Percentiles rank a stretch among this genome's conserved stretches.
Evolutionary conservation across 2,329 filamentous ascomycete genomes (phyloP).

Genomic region (Tympanopsis confertula): DNA sequence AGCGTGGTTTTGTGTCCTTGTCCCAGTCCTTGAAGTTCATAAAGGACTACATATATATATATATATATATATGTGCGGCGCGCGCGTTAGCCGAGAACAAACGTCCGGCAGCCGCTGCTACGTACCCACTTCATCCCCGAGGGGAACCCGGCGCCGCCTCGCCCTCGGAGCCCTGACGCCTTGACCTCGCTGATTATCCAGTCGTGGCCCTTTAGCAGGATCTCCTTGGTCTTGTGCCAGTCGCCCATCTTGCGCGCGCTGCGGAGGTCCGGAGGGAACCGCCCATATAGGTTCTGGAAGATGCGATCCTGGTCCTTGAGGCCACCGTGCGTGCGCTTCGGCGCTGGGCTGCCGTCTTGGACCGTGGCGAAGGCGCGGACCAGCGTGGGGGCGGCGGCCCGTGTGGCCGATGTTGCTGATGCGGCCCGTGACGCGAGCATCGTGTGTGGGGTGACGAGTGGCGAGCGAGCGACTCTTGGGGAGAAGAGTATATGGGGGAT

Average conservation of each 20-base stretch:
- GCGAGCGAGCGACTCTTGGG: too few species aligned
- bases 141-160: constrained; percentile 94
- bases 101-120: constrained; percentile 12
- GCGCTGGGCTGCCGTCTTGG: constrained; percentile 56
- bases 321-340: constrained; percentile 68
- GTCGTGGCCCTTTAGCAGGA: constrained; percentile 89
- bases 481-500: too few species aligned
- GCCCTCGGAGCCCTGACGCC: constrained; percentile 84
- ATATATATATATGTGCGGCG: constrained; percentile 9
- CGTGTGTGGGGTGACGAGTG: too few species aligned
- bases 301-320: constrained; percentile 95
- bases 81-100: not conserved
- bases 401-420: constrained; percentile 16
- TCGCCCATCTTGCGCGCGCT: constrained; percentile 96
- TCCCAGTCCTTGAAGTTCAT: constrained; percentile 99
- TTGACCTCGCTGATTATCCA: constrained; percentile 99
- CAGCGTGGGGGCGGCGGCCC: constrained; percentile 36
- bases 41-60: constrained; percentile 58
- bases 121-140: constrained; percentile 97
- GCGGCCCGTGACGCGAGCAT: constrained; percentile 8
- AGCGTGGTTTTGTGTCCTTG: constrained; percentile 89
- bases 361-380: constrained; percentile 70
- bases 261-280: constrained; percentile 82
- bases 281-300: constrained; percentile 96
- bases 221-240: constrained; percentile 99